Base-by-base conservation (phyloP, 1,284 basidiomycete genomes). In the Dichomitus squalens region DNA sequence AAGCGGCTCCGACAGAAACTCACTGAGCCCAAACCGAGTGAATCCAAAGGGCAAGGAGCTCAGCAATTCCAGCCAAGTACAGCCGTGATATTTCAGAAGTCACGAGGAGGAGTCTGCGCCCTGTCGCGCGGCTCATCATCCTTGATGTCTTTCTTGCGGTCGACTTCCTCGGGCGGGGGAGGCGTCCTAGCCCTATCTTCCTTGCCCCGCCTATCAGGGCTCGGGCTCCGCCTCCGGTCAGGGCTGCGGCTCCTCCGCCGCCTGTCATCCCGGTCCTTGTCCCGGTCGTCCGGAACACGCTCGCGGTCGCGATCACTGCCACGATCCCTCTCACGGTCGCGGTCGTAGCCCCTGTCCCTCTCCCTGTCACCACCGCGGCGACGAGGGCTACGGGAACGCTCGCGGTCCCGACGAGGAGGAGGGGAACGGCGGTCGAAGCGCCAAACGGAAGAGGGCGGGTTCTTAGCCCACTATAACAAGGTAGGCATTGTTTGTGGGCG, bases 391-490 rank as follows among this genome's bases (percentile, higher is more conserved):
- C 75, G 75, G 57, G 76, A 76, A 52, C 75, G 70, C 18, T 72
- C 72, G 49, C 75, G 69, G 61, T 73, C 76, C 66, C 76, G 81
- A 57, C 78, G 78, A 27, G 80, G 80, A 60, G 81, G 80, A 18
- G 83, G 78, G 38, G 80, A 76, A 57, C 82, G 82, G 60, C 85
- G 76, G 55, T 93, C 90, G 65, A 87, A 88, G 60, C 92, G 87
- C 92, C 92, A 95, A 29, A 92, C 87, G 11, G 90, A 85, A 40
- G 90, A 93, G 4, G 92, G 92, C 44, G 93, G 92, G 66, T 91
- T 92, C 73, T 94, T 94, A 54, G 93, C 93, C 93, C 93, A 95
- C 90, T 95, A 66, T 1, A 25, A 23, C 29, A 39, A 60, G 21
- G 21, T 12, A 39, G n/a, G n/a, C n/a, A 41, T 2, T n/a, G 34